Evolutionary conservation across 2,329 filamentous ascomycete species (phyloP).

Genomic region (Hymenoscyphus repandus): DNA sequence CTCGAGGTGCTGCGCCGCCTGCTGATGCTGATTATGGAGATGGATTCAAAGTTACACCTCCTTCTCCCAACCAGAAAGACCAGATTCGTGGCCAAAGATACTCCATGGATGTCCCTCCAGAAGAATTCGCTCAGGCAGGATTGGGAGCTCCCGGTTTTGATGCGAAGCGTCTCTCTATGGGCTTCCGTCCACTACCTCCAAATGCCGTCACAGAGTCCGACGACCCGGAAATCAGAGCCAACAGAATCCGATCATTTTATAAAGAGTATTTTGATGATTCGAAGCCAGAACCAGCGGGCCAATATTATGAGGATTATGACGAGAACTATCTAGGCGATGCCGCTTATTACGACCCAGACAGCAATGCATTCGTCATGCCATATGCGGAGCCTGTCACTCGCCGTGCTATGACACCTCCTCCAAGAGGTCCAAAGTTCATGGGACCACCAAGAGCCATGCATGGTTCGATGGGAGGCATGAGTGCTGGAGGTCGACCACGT

Average conservation of each 20-base stretch:
- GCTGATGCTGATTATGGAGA: slow-evolving; percentile 49
- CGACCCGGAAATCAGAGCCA: slow-evolving; percentile 89
- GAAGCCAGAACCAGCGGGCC: slow-evolving; percentile 39
- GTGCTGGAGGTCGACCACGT: slow-evolving; percentile 9
- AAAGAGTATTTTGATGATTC: slow-evolving; percentile 98
- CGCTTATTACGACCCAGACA: slow-evolving; percentile 26
- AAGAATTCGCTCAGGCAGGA: slow-evolving; percentile 34
- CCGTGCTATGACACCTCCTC: slow-evolving; percentile 93
- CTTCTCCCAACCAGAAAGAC: slow-evolving; percentile 35
- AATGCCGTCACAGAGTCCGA: slow-evolving; percentile 74
- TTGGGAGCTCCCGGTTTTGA: slow-evolving; percentile 52
- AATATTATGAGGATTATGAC: slow-evolving; percentile 74
- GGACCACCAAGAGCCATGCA: slow-evolving; percentile 36
- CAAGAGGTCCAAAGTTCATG: slow-evolving; percentile 42
- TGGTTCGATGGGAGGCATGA: slow-evolving; percentile 45
- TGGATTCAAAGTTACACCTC: slow-evolving; percentile 41
- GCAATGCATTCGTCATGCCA: slow-evolving; percentile 62
- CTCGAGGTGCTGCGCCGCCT: slow-evolving; percentile 18
- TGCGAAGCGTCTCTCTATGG: slow-evolving; percentile 58
- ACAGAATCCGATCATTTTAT: slow-evolving; percentile 97
- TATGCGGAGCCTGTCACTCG: slow-evolving; percentile 81
- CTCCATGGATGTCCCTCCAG: slow-evolving; percentile 33
- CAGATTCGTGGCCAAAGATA: slow-evolving; percentile 27
- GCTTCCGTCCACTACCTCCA: slow-evolving; percentile 80
- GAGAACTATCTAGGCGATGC: slow-evolving; percentile 64